Evolutionary conservation across 1,139 yeast genomes (phyloP).

Genomic region (Yamadazyma friedrichii): DNA sequence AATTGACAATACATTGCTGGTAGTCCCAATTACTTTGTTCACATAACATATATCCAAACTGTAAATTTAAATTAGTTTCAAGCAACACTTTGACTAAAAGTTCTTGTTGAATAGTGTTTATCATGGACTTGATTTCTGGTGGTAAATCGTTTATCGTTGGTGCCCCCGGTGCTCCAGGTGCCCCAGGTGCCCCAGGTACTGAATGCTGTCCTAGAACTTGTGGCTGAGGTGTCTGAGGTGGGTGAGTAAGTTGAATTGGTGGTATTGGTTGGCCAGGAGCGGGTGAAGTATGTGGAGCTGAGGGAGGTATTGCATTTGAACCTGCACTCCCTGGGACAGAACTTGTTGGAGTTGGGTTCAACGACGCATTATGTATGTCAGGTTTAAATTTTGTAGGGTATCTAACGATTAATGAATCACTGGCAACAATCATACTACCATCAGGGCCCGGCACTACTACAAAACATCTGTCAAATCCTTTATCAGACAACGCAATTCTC

Average conservation of each 20-base stretch:
- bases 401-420: slow-evolving; percentile 74
- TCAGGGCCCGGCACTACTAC: slow-evolving; percentile 72
- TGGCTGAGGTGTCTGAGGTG: slow-evolving; percentile 21
- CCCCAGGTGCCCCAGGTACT: slow-evolving; percentile 17
- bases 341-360: slow-evolving; percentile 4
- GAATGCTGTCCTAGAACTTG: slow-evolving; percentile 21
- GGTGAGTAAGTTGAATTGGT: slow-evolving; percentile 18
- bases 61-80: slow-evolving; percentile 75
- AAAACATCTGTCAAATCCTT: slow-evolving; percentile 87
- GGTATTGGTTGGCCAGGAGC: slow-evolving; percentile 12
- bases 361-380: slow-evolving; percentile 10
- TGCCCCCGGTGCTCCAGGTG: slow-evolving; percentile 24
- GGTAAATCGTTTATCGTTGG: slow-evolving; percentile 33
- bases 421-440: slow-evolving; percentile 76
- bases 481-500: slow-evolving; percentile 49
- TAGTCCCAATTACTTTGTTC: slow-evolving; percentile 89
- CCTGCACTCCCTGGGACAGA: slow-evolving; percentile 10
- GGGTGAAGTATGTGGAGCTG: slow-evolving; percentile 18
- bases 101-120: slow-evolving; percentile 61
- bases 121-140: slow-evolving; percentile 51
- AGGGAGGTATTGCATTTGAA: slow-evolving; percentile 6
- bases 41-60: slow-evolving; percentile 79
- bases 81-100: slow-evolving; percentile 62
- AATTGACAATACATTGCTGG: slow-evolving; percentile 66
- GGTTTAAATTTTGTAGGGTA: slow-evolving; percentile 58